Base-by-base conservation (phyloP, 179 eudicot species). In the Carnegiea gigantea region DNA sequence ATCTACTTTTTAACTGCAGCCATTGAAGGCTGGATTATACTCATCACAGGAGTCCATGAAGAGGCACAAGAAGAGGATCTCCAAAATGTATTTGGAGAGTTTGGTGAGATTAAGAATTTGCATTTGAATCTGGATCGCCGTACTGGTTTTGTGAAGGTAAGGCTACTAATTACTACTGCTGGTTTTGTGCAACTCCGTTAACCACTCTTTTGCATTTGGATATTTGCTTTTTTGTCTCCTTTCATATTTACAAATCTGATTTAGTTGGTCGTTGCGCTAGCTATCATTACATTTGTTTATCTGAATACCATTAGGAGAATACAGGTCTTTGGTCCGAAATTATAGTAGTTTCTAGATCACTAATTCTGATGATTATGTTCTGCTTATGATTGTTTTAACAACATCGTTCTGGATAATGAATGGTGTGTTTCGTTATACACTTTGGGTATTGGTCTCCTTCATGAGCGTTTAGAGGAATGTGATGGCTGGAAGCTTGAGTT, bases 111-210 rank as follows among this genome's bases (percentile, higher is more conserved):
- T 23, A 93, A 90, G 90, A 93, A 94, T 83, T 80, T 93, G 85
- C 97, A 95, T 88, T 79, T 93, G 89, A 93, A 93, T 89, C 91
- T 93, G 86, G 98, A 95, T 77, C 94, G 99, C 9, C 93, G 98
- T 74, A 93, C 98, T 77, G 99, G 98, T 70, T 95, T 91, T 91
- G 98, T 91, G 67, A 95, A 95, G 93, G 99, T 93, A 80, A 76
- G 83, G 46, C 23, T 30, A 26, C 51, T 2, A 26, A n/a, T 54
- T 20, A 21, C 43, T 1, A 26, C 20, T 54, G 23, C 36, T 65
- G 28, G 49, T 51, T 40, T 12, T 60, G 6, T 9, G 33, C 38
- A 3, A 28, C 20, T 44, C 13, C 15, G 0, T 20, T 54, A 15
- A 17, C n/a, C n/a, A 54, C 21, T 54, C 5, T 54, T 54, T 15